Evolutionary conservation across 2,329 filamentous ascomycete genomes (phyloP).

Genomic region (Emericellopsis cladophorae): DNA sequence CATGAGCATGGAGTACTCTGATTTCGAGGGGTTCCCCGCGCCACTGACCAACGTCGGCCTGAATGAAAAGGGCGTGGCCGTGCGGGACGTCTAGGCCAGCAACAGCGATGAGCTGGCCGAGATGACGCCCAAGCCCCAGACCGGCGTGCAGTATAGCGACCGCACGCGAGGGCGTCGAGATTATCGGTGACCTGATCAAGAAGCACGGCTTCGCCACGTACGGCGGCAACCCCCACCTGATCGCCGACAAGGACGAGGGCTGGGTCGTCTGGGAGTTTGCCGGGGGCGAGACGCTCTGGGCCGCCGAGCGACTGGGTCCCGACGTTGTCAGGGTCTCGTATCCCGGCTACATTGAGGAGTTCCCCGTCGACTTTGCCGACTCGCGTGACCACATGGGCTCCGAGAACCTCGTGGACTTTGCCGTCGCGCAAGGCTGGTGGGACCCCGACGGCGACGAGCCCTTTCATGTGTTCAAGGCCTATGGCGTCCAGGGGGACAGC

Average conservation of each 20-base stretch:
- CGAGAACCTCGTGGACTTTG: conserved; percentile 12
- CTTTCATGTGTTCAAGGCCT: conserved; percentile 14
- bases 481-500: conserved; percentile 9
- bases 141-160: conserved; percentile 25
- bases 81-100: conserved; percentile 26
- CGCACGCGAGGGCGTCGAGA: conserved; percentile 26
- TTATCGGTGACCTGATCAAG: conserved; percentile 23
- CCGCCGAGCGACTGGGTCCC: conserved; percentile 10
- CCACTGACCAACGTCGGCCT: conserved; percentile 29
- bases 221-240: conserved; percentile 27
- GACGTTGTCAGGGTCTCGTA: conserved; percentile 12
- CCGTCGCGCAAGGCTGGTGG: conserved; percentile 14
- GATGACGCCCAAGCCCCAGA: conserved; percentile 26
- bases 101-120: conserved; percentile 22
- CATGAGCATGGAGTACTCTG: conserved; percentile 16
- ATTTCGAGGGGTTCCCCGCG: conserved; percentile 27
- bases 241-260: conserved; percentile 18
- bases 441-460: conserved; percentile 7
- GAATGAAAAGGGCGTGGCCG: conserved; percentile 25
- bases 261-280: conserved; percentile 16
- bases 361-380: conserved; percentile 10
- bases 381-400: conserved; percentile 12
- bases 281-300: conserved; percentile 12
- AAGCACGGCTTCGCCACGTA: conserved; percentile 27
- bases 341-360: conserved; percentile 15